phyloP scores from a whole-genome alignment of 441 rosid species.

The Syzygium malaccense region DNA sequence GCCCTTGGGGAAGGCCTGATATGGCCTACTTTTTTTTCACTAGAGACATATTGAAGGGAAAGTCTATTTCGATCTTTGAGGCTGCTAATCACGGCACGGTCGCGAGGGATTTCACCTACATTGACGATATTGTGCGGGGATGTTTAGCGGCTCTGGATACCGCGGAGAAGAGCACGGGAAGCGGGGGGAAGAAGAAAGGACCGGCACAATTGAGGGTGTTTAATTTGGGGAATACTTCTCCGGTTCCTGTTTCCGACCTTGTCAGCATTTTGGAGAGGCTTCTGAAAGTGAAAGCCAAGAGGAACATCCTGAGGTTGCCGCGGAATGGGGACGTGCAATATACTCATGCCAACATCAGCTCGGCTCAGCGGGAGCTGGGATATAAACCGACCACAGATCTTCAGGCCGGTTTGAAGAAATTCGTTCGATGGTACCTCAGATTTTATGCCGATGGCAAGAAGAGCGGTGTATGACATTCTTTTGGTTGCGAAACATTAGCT shows the following conservation, averaged over 20 bases:
- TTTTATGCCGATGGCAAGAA: constrained; percentile 62
- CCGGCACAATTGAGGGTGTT: constrained; percentile 88
- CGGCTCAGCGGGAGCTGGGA: constrained; percentile 71
- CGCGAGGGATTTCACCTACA: constrained; percentile 95
- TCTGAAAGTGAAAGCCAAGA: constrained; percentile 83
- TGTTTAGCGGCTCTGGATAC: constrained; percentile 88
- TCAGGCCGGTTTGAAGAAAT: constrained; percentile 90
- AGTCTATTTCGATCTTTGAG: constrained; percentile 73
- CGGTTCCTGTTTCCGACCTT: constrained; percentile 82
- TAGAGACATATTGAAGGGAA: constrained; percentile 75
- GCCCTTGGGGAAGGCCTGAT: constrained; percentile 99
- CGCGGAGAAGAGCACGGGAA: constrained; percentile 92
- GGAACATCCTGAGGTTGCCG: constrained; percentile 69
- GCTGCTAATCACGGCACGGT: constrained; percentile 70
- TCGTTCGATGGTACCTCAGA: constrained; percentile 83
- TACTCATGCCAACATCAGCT: constrained; percentile 95
- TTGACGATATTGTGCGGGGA: constrained; percentile 95
- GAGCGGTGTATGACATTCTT: constrained; percentile 41
- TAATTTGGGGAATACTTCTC: constrained; percentile 94
- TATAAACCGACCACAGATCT: constrained; percentile 90
- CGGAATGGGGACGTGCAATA: constrained; percentile 91
- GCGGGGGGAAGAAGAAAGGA: constrained; percentile 88
- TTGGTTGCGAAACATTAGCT: constrained; percentile 17
- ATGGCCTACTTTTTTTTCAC: constrained; percentile 99
- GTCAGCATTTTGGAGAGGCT: constrained; percentile 79